These are phyloP conservation scores for Suillus alpinus DNA, from an alignment of 768 basidiomycete species.

Conservation along the genomic window DNA sequence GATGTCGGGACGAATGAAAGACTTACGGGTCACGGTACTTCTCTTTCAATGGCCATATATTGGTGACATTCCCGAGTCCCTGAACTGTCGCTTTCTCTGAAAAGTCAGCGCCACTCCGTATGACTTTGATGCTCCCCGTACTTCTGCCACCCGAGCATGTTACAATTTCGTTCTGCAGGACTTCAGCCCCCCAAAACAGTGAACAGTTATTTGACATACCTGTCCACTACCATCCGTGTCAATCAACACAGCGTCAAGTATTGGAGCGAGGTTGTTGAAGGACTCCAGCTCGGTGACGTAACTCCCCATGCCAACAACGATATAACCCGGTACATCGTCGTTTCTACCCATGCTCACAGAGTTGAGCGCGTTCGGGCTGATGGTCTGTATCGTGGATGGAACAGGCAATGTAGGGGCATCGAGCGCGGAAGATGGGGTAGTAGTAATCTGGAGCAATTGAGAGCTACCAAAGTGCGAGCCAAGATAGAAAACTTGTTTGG, in stretches of 20 bases:
- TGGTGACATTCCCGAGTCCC: conserved; percentile 54
- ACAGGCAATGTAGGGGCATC: conserved; percentile 50
- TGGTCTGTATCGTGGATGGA: conserved; percentile 43
- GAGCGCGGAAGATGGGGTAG: conserved; percentile 39
- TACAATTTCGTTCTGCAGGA: conserved; percentile 66
- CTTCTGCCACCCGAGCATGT: conserved; percentile 83
- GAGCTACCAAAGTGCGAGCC: conserved; percentile 84
- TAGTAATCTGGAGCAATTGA: conserved; percentile 63
- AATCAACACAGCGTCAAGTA: conserved; percentile 74
- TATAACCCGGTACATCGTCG: conserved; percentile 35
- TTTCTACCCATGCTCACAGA: conserved; percentile 32
- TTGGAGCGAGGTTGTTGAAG: conserved; percentile 79
- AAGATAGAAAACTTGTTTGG: conserved; percentile 67
- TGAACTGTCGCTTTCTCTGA: conserved; percentile 57
- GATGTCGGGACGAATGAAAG: not conserved
- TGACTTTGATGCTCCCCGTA: conserved; percentile 71
- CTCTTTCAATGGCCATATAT: conserved; percentile 59
- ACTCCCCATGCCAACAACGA: conserved; percentile 52
- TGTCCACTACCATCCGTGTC: conserved; percentile 72
- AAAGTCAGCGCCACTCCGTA: conserved; percentile 83
- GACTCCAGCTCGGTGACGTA: conserved; percentile 61
- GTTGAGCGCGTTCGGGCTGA: conserved; percentile 34
- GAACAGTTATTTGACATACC: conserved; percentile 35
- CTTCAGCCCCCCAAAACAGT: not conserved
- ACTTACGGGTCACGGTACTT: conserved; percentile 50